Conservation (phyloP, 306 rosid genomes). For the Gleditsia sinensis region DNA sequence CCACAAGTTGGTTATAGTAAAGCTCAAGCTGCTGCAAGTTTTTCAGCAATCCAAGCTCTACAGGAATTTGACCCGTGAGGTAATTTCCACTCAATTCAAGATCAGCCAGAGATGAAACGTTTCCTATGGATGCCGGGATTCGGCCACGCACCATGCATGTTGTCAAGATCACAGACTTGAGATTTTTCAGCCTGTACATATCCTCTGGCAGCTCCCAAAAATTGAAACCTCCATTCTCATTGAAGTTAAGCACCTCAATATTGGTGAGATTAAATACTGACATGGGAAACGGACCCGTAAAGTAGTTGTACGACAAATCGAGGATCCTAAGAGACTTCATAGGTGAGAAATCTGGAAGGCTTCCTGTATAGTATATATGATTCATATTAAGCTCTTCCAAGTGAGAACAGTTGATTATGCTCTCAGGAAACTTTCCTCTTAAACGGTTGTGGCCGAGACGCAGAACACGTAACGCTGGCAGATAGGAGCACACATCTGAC, state of each 20-base stretch:
- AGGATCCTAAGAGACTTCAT: slow-evolving; percentile 60
- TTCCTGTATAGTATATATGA: slow-evolving; percentile 45
- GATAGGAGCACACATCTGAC: slow-evolving; percentile 56
- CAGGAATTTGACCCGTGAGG: slow-evolving; percentile 66
- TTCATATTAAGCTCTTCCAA: slow-evolving; percentile 66
- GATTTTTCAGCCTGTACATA: slow-evolving; percentile 49
- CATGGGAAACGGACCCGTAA: slow-evolving; percentile 71
- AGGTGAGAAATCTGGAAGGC: slow-evolving; percentile 74
- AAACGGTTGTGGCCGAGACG: slow-evolving; percentile 53
- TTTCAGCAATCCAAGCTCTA: slow-evolving; percentile 64
- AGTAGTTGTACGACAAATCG: slow-evolving; percentile 75
- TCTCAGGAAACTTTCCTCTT: slow-evolving; percentile 49
- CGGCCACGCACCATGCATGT: slow-evolving; percentile 72
- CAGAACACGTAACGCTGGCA: slow-evolving; percentile 63
- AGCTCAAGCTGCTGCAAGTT: slow-evolving; percentile 74
- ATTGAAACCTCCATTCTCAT: slow-evolving; percentile 59
- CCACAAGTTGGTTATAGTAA: slow-evolving; percentile 75
- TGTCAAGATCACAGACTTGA: slow-evolving; percentile 56
- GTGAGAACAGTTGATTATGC: slow-evolving; percentile 61
- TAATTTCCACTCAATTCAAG: slow-evolving; percentile 81
- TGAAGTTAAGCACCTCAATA: slow-evolving; percentile 76
- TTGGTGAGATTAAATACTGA: slow-evolving; percentile 72
- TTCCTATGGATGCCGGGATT: slow-evolving; percentile 81
- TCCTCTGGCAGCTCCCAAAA: slow-evolving; percentile 67
- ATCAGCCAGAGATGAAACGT: slow-evolving; percentile 75